phyloP scores from a whole-genome alignment of 2,329 filamentous ascomycete species.

The Fusarium drepaniforme region DNA sequence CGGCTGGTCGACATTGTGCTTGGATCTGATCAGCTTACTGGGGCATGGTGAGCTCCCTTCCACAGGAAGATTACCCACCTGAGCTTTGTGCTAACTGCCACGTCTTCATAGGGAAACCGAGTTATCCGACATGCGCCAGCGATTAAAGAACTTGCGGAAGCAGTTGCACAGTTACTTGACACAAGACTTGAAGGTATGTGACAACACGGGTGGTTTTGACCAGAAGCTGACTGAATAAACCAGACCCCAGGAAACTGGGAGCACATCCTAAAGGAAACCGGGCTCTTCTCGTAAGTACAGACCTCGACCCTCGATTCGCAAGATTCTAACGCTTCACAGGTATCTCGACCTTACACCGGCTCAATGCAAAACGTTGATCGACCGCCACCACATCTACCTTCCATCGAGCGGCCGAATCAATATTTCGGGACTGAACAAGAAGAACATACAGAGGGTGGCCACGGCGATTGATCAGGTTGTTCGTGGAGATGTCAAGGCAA shows the following conservation, averaged over 20 bases:
- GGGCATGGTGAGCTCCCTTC: conserved; percentile 10
- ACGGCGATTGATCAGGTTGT: neutral
- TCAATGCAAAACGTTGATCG: conserved; percentile 18
- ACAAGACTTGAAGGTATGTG: neutral
- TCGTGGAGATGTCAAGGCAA: neutral
- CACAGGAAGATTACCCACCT: rapidly evolving
- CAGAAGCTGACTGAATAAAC: conserved; percentile 1
- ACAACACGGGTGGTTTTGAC: neutral
- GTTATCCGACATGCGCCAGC: neutral
- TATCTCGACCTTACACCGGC: conserved; percentile 5
- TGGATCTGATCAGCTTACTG: conserved; percentile 4
- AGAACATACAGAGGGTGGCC: neutral
- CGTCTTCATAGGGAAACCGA: neutral
- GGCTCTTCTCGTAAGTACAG: conserved; percentile 17
- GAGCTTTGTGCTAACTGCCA: neutral
- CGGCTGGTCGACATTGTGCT: conserved; percentile 25
- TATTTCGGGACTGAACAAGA: conserved; percentile 2
- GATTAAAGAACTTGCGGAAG: neutral
- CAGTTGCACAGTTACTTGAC: neutral
- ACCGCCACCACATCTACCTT: conserved; percentile 26
- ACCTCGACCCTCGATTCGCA: neutral
- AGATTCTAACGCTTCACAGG: neutral
- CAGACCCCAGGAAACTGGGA: conserved; percentile 30
- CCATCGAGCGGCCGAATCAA: conserved; percentile 11
- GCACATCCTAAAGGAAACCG: conserved; percentile 20